Evolutionary conservation across 805 yeast genomes (phyloP).

Genomic region (Tetrapisispora iriomotensis): DNA sequence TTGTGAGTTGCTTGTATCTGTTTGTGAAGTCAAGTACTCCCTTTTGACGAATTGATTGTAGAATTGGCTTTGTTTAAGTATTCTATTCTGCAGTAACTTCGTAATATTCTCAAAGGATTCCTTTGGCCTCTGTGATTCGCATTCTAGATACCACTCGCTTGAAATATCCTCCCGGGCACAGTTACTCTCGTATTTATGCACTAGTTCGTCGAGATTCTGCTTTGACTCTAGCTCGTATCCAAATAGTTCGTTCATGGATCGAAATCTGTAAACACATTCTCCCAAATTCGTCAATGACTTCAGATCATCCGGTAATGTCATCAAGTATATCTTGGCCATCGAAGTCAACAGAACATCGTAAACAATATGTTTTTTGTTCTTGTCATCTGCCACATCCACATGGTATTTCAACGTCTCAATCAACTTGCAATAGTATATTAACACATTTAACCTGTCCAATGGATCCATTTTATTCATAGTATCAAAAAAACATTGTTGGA

Average conservation of each 20-base stretch:
- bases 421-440: slow-evolving; percentile 6
- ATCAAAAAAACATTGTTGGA: slow-evolving; percentile 27
- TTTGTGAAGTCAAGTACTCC: not conserved
- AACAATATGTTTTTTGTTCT: slow-evolving; percentile 6
- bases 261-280: slow-evolving; percentile 13
- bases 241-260: not conserved
- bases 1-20: not conserved
- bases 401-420: not conserved
- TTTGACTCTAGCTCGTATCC: not conserved
- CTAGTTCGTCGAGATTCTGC: no score
- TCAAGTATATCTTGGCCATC: slow-evolving; percentile 14
- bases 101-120: slow-evolving; percentile 5
- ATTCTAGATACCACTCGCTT: no score
- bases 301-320: slow-evolving; percentile 18
- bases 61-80: slow-evolving; percentile 6
- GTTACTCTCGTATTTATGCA: no score
- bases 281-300: slow-evolving; percentile 13
- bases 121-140: no score
- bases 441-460: slow-evolving; percentile 22
- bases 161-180: no score
- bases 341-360: slow-evolving; percentile 19
- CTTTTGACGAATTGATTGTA: slow-evolving; percentile 5
- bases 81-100: slow-evolving; percentile 13
- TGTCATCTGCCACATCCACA: not conserved
- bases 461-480: slow-evolving; percentile 23